These are phyloP conservation scores for Triticum urartu DNA, from an alignment of 176 grass and related monocot genomes.

Conservation along the genomic window DNA sequence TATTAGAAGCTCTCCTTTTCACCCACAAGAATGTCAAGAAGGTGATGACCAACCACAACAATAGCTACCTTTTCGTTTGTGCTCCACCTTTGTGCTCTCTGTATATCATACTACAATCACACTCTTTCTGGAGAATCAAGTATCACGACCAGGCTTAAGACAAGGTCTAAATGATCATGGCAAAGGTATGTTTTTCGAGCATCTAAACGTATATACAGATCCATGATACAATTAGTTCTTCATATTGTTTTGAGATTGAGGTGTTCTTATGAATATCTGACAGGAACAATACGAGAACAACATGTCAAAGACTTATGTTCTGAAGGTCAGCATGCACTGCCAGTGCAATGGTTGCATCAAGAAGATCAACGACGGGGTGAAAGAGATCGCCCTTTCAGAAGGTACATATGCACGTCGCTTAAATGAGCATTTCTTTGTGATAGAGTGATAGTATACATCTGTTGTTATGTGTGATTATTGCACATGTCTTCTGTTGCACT, in stretches of 20 bases:
- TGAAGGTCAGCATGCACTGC: slow-evolving; percentile 40
- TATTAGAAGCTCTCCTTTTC: slow-evolving; percentile 3
- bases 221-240: neutral
- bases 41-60: slow-evolving; percentile 29
- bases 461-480: neutral
- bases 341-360: slow-evolving; percentile 39
- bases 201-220: neutral
- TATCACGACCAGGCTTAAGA: neutral
- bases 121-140: neutral
- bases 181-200: slow-evolving; percentile 6
- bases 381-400: slow-evolving; percentile 30
- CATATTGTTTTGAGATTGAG: neutral
- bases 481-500: neutral
- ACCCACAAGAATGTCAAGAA: slow-evolving; percentile 22
- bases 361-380: slow-evolving; percentile 43
- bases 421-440: neutral
- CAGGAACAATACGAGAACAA: neutral
- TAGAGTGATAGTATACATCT: neutral
- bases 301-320: neutral
- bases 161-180: slow-evolving; percentile 22
- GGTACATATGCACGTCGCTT: neutral
- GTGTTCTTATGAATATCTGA: neutral
- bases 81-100: slow-evolving; percentile 3
- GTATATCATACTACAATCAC: slow-evolving; percentile 13
- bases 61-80: slow-evolving; percentile 3